Evolutionary conservation across 164 flowering plant genomes (phyloP).

Genomic region (Magnolia kwangsiensis): DNA sequence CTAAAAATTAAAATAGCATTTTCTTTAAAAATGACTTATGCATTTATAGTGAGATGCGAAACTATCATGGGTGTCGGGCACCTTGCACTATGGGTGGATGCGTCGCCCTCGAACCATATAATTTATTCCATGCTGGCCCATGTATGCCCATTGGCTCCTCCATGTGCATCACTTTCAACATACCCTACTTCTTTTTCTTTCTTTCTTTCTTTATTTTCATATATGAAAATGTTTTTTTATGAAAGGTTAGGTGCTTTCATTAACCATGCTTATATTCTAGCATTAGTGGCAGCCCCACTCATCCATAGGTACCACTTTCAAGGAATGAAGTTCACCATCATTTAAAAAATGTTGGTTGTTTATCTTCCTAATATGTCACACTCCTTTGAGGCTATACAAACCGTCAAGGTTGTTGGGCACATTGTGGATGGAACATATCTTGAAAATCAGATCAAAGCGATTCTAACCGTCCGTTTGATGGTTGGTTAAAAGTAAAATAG

Average conservation of each 20-base stretch:
- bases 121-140: conserved; percentile 6
- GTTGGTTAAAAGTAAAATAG: too few relatives aligned
- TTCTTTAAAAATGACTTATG: too few relatives aligned
- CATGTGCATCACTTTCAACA: conserved; percentile 7
- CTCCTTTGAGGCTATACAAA: too few relatives aligned
- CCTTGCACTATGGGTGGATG: neutral
- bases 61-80: neutral
- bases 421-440: too few relatives aligned
- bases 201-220: neutral
- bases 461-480: too few relatives aligned
- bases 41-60: neutral
- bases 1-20: too few relatives aligned
- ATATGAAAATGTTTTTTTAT: neutral
- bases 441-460: too few relatives aligned
- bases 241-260: neutral
- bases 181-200: neutral
- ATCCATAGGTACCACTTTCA: neutral
- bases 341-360: too few relatives aligned
- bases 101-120: conserved; percentile 4
- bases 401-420: too few relatives aligned
- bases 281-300: conserved; percentile 14
- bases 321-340: too few relatives aligned
- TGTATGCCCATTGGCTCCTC: neutral
- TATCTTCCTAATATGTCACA: too few relatives aligned
- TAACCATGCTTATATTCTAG: conserved; percentile 8